Conservation (phyloP, 2,329 filamentous ascomycete genomes). For the Xylariaceae sp. region DNA sequence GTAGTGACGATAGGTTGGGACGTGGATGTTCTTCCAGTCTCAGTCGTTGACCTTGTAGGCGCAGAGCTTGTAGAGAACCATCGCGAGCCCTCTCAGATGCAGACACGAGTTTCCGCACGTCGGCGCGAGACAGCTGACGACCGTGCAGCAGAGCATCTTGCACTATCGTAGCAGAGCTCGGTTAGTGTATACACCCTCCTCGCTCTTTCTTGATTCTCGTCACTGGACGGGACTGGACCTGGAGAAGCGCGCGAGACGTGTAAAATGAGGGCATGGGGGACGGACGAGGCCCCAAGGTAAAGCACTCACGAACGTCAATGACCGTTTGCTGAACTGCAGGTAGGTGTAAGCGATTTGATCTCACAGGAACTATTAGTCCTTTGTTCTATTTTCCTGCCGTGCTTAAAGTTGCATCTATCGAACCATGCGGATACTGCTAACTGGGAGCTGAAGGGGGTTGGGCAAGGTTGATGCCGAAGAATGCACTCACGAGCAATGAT, state of each 20-base stretch:
- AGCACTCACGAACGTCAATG: conserved; percentile 29
- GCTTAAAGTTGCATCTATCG: no score
- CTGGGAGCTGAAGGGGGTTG: no score
- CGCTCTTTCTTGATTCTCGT: neutral
- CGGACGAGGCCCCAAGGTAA: no score
- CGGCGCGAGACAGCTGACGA: conserved; percentile 22
- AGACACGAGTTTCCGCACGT: conserved; percentile 32
- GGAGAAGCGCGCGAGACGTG: neutral
- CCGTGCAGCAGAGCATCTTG: conserved; percentile 36
- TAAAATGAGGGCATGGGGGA: neutral
- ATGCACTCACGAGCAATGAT: conserved; percentile 30
- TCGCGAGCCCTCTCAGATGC: conserved; percentile 35
- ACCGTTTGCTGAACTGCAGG: conserved; percentile 34
- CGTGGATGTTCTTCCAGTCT: conserved; percentile 9
- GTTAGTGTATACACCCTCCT: neutral
- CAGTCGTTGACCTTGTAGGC: conserved; percentile 34
- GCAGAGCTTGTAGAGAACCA: conserved; percentile 35
- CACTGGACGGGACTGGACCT: neutral
- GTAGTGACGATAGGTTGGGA: conserved; percentile 15
- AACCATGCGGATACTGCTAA: no score
- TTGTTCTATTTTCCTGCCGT: neutral
- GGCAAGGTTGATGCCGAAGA: neutral
- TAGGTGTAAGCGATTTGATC: neutral
- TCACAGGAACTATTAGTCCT: neutral
- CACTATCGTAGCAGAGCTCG: conserved; percentile 14